Conservation (phyloP, 768 basidiomycete species). For the Pulveroboletus sp. region DNA sequence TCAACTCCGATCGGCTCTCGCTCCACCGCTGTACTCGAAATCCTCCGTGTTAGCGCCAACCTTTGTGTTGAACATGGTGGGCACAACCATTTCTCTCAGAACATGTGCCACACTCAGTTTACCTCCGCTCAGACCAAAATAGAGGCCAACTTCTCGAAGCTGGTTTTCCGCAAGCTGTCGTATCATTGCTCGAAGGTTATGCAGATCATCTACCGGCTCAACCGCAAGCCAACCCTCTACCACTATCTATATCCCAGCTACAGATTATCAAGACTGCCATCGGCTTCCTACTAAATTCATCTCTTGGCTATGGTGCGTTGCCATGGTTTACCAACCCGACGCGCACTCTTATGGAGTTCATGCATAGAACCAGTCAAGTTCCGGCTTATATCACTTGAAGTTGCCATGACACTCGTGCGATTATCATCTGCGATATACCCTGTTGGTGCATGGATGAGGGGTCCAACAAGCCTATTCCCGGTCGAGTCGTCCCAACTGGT, state of each 20-base stretch:
- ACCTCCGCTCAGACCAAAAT: conserved; percentile 59
- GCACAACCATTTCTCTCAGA: conserved; percentile 17
- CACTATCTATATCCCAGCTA: conserved; percentile 59
- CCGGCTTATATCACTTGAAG: conserved; percentile 66
- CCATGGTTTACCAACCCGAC: background rate
- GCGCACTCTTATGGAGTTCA: conserved; percentile 1
- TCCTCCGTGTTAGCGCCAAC: conserved; percentile 79
- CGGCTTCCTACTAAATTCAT: conserved; percentile 76
- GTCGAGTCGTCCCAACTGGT: conserved; percentile 15
- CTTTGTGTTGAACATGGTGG: conserved; percentile 81
- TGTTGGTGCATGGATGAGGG: conserved; percentile 61
- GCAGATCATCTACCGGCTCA: conserved; percentile 40
- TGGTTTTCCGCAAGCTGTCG: conserved; percentile 63
- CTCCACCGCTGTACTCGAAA: conserved; percentile 56
- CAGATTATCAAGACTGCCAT: conserved; percentile 75
- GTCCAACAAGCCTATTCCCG: conserved; percentile 20
- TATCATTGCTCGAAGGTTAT: conserved; percentile 70
- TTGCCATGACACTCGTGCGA: conserved; percentile 64
- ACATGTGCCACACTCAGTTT: conserved; percentile 4
- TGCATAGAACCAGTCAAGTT: conserved; percentile 65
- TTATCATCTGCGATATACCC: conserved; percentile 70
- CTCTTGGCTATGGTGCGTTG: conserved; percentile 68
- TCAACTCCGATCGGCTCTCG: conserved; percentile 44
- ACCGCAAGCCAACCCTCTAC: conserved; percentile 40
- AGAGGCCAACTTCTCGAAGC: conserved; percentile 68